phyloP scores from a whole-genome alignment of 148 eudicot genomes.

The Silene uniflora region DNA sequence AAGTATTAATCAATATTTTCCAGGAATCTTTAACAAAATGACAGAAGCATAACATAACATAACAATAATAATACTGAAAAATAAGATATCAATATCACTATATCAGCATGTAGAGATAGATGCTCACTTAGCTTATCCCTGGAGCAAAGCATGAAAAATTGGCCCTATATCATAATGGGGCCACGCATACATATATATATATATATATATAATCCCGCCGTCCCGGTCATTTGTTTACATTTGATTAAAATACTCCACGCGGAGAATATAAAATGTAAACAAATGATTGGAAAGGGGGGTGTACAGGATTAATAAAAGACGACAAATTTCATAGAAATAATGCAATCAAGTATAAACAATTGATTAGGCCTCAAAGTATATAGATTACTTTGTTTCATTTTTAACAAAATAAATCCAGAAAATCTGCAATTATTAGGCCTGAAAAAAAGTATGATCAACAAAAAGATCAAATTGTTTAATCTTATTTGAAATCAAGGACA shows the following conservation, averaged over 20 bases:
- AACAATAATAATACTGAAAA: neutral
- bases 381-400: too few species aligned
- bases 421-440: conserved; percentile 24
- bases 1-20: neutral
- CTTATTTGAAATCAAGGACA: too few species aligned
- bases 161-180: conserved; percentile 20
- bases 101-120: conserved; percentile 3
- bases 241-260: too few species aligned
- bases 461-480: too few species aligned
- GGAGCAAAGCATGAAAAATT: neutral
- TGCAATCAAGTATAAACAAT: conserved; percentile 21
- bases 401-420: conserved; percentile 12
- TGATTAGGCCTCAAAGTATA: conserved; percentile 22
- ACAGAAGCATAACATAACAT: too few species aligned
- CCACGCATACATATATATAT: neutral
- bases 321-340: conserved; percentile 5
- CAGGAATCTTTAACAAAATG: neutral
- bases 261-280: too few species aligned
- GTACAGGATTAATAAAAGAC: conserved; percentile 6
- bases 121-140: conserved; percentile 14
- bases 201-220: too few species aligned
- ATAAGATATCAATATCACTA: neutral
- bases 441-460: conserved; percentile 3
- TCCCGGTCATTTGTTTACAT: too few species aligned
- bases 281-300: too few species aligned